Percentiles rank a stretch among this genome's conserved stretches.
These are phyloP conservation scores for Iris pallida DNA, from an alignment of 116 monocot species.

Conservation along the genomic window DNA sequence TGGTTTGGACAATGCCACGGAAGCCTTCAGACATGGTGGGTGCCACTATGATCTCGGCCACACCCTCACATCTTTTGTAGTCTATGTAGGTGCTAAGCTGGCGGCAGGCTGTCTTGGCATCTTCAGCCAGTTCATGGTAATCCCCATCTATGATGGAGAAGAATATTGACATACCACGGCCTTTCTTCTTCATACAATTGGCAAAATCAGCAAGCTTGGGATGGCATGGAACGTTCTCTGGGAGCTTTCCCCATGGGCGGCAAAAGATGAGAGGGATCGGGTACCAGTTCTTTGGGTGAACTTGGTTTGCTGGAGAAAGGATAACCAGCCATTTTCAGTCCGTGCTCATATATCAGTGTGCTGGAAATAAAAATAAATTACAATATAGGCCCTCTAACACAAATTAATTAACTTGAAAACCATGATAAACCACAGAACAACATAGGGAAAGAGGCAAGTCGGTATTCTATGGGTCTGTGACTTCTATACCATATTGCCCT, in stretches of 20 bases:
- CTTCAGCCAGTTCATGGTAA: slow-evolving; percentile 79
- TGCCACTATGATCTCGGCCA: slow-evolving; percentile 91
- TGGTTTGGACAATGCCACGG: slow-evolving; percentile 85
- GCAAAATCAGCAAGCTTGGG: slow-evolving; percentile 98
- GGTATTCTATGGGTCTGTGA: too few relatives aligned
- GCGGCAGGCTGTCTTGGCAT: slow-evolving; percentile 71
- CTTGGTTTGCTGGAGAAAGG: slow-evolving; percentile 64
- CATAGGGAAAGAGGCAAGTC: too few relatives aligned
- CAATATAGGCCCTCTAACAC: too few relatives aligned
- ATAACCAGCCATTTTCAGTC: too few relatives aligned
- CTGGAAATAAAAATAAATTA: too few relatives aligned
- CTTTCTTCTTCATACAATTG: slow-evolving; percentile 98
- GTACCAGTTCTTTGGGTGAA: slow-evolving; percentile 98
- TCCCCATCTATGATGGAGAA: slow-evolving; percentile 87
- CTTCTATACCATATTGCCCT: too few relatives aligned
- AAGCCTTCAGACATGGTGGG: slow-evolving; percentile 87
- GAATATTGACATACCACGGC: slow-evolving; percentile 93
- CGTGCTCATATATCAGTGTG: too few relatives aligned
- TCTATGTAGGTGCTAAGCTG: slow-evolving; percentile 85
- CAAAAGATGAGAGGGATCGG: slow-evolving; percentile 93
- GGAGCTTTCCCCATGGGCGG: slow-evolving; percentile 94
- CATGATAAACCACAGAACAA: too few relatives aligned
- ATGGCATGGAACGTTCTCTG: slow-evolving; percentile 93
- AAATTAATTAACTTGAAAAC: too few relatives aligned
- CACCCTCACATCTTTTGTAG: slow-evolving; percentile 92